Conservation (phyloP, 108 stramenopile genomes). For the Cyclotella baltica region DNA sequence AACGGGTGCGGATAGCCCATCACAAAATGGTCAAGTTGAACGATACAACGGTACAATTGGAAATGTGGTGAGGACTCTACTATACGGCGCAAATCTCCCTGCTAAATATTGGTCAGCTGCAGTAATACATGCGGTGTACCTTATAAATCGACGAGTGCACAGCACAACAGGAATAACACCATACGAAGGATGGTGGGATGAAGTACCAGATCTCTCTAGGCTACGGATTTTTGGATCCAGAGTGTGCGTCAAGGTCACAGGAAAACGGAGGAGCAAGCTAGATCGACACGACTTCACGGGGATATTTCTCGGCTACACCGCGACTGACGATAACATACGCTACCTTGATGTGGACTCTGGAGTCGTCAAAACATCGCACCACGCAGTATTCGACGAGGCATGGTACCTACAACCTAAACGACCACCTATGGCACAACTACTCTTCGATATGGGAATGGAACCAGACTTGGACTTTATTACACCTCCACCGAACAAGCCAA, state of each 20-base stretch:
- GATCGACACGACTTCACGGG: constrained; percentile 10
- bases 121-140: constrained; percentile 1
- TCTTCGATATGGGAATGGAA: constrained; percentile 21
- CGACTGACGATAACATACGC: constrained; percentile 14
- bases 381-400: constrained; percentile 29
- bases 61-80: not conserved
- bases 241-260: constrained; percentile 18
- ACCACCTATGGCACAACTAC: constrained; percentile 20
- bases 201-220: not conserved
- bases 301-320: constrained; percentile 7
- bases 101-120: constrained; percentile 10
- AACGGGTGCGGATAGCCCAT: constrained; percentile 12
- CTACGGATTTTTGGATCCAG: constrained; percentile 10
- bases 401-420: constrained; percentile 24
- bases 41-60: not conserved
- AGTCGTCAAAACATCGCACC: constrained; percentile 14
- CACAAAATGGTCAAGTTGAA: not conserved
- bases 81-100: constrained; percentile 2
- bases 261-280: not conserved
- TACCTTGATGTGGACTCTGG: constrained; percentile 18
- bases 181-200: constrained; percentile 11
- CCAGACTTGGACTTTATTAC: not conserved
- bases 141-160: constrained; percentile 6
- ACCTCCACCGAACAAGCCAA: not conserved
- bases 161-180: constrained; percentile 5